These are phyloP conservation scores for Keqinozyma sinolaborantium DNA, from an alignment of 1,139 yeast species.

Conservation along the genomic window DNA sequence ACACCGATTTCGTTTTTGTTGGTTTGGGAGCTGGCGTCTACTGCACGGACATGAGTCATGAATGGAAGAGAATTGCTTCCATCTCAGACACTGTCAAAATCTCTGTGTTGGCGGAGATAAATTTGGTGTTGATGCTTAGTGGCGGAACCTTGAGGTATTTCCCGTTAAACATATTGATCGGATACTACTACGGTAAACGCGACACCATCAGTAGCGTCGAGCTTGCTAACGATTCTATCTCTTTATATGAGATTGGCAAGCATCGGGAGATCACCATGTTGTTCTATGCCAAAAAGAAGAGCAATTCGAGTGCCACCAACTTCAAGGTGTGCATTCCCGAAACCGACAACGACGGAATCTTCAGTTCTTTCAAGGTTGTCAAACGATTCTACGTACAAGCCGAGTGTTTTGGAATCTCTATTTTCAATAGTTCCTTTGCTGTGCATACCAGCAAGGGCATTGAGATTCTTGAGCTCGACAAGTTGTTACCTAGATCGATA, in stretches of 20 bases:
- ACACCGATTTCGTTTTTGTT: constrained; percentile 23
- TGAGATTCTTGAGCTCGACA: constrained; percentile 62
- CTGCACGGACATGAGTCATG: constrained; percentile 45
- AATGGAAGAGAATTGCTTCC: constrained; percentile 63
- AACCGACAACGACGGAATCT: constrained; percentile 44
- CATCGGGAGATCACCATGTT: constrained; percentile 59
- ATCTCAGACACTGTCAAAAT: constrained; percentile 57
- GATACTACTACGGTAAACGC: constrained; percentile 33
- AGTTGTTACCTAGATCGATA: constrained; percentile 51
- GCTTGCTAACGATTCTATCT: constrained; percentile 36
- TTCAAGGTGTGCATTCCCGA: constrained; percentile 53
- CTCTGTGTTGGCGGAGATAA: constrained; percentile 54
- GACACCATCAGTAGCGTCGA: constrained; percentile 28
- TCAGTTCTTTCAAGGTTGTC: constrained; percentile 49
- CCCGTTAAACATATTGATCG: constrained; percentile 45
- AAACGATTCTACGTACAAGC: constrained; percentile 48
- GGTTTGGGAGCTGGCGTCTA: constrained; percentile 41
- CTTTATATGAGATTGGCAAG: constrained; percentile 58
- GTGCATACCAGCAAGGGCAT: constrained; percentile 69
- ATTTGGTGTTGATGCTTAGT: constrained; percentile 57
- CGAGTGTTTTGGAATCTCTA: constrained; percentile 54
- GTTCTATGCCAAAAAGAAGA: constrained; percentile 50
- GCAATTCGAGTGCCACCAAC: constrained; percentile 41
- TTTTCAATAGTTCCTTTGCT: constrained; percentile 61
- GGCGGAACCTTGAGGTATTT: constrained; percentile 61